Evolutionary conservation across 768 basidiomycete genomes (phyloP), one percentile per base, ranked within the genome.

Genomic region (Hygrophorus pudorinus): DNA sequence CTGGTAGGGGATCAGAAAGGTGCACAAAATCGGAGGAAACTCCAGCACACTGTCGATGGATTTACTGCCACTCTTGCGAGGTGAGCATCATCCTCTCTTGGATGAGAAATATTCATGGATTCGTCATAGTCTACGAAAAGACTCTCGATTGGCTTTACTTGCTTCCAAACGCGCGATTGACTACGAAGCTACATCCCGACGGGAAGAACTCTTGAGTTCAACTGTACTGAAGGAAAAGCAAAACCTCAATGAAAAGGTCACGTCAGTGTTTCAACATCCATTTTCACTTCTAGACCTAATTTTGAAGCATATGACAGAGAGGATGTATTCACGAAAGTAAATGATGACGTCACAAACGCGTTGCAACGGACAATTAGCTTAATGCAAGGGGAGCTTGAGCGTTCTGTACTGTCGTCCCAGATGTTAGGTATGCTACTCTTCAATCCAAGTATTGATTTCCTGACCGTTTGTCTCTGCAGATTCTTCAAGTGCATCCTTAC

Each of bases 351-450:
- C 8, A 97, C 93, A 1, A 83, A 86, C 16, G 79, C 88, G 3
- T 68, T 98, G 7, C 79, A 87, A 38, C 76, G 92, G 29, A 97
- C 93, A 3, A 74, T 90, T 30, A 71, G 66, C 10, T 65, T 90
- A 3, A 89, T 99, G 88, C 89, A 94, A 63, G 78, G 76, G 32
- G 96, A 98, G 56, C 78, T 99, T 2, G 88, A 97, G 55, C 77
- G 80, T 17, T 92, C 88, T 0, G 87, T 93, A 5, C 71, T 94
- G 39, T 79, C 87, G 2, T 72, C 72, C 4, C 92, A 99, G 57
- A 77, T 93, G 58, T 76, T 98, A 30, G 86, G 89, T 85, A 54
- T 34, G 69, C 13, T 40, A 30, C 36, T 27, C 16, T 20, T 30
- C 29, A 2, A 14, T 14, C 38, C 9, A 18, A 12, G 9, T 16